Evolutionary conservation across 352 stramenopile species (phyloP).

Genomic region (Phytophthora uliginosa): DNA sequence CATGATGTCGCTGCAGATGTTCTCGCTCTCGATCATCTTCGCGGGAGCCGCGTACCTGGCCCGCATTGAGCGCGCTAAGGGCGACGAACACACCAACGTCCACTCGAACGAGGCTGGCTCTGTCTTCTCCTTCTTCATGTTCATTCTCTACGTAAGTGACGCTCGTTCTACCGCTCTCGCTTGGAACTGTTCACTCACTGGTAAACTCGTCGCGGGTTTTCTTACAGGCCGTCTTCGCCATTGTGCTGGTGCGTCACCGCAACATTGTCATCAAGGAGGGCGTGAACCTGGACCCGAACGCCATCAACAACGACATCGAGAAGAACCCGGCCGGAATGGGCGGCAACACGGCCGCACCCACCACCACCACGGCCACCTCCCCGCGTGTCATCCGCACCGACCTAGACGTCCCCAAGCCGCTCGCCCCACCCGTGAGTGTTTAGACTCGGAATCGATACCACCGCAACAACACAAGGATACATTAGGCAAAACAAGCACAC

Average conservation of each 20-base stretch:
- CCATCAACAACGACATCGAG: conserved; percentile 49
- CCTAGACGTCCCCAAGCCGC: conserved; percentile 63
- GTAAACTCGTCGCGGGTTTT: background rate
- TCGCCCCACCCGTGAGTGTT: conserved; percentile 78
- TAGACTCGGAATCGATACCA: conserved; percentile 24
- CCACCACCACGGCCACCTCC: conserved; percentile 49
- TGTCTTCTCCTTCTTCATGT: conserved; percentile 92
- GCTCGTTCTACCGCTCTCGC: background rate
- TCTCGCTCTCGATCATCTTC: conserved; percentile 85
- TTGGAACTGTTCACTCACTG: background rate
- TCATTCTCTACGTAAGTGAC: conserved; percentile 83
- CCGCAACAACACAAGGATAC: background rate
- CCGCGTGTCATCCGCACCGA: conserved; percentile 75
- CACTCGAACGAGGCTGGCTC: conserved; percentile 82
- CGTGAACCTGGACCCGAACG: conserved; percentile 48
- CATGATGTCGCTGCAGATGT: conserved; percentile 93
- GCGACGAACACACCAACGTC: conserved; percentile 65
- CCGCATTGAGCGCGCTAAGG: conserved; percentile 68
- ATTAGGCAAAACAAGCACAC: background rate
- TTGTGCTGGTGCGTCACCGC: conserved; percentile 81
- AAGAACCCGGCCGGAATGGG: conserved; percentile 52
- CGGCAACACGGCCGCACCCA: conserved; percentile 19
- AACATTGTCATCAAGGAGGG: conserved; percentile 89
- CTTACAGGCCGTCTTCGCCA: conserved; percentile 62
- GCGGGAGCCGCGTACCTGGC: conserved; percentile 77